These are phyloP conservation scores for Daldinia sp. DNA, from an alignment of 2,329 filamentous ascomycete genomes.

Conservation along the genomic window DNA sequence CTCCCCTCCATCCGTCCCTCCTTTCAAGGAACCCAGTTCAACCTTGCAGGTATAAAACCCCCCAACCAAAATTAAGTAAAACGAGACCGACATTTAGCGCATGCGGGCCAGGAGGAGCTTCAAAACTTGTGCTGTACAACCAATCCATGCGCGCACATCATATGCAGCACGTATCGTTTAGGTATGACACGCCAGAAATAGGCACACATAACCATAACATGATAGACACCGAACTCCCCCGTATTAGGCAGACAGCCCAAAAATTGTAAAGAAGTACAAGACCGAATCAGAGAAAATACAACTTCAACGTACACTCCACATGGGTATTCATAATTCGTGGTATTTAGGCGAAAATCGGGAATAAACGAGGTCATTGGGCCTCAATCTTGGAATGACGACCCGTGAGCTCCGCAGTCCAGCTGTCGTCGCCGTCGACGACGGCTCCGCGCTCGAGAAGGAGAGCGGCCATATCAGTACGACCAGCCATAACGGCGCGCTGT, in stretches of 20 bases:
- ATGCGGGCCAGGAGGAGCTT: conserved; percentile 25
- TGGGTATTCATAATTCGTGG: conserved; percentile 4
- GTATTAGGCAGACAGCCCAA: conserved; percentile 22
- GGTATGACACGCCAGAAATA: conserved; percentile 12
- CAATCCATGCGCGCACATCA: conserved; percentile 20
- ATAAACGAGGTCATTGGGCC: conserved; percentile 8
- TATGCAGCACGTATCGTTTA: conserved; percentile 15
- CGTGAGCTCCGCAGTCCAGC: conserved; percentile 32
- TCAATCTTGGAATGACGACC: conserved; percentile 34
- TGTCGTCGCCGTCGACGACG: conserved; percentile 41
- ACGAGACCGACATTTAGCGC: conserved; percentile 13
- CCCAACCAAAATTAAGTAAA: conserved; percentile 17
- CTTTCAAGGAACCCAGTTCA: conserved; percentile 9
- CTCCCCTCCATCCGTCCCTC: conserved; percentile 2
- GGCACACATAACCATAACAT: conserved; percentile 13
- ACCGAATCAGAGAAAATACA: conserved; percentile 9
- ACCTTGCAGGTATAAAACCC: conserved; percentile 30
- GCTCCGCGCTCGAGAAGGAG: conserved; percentile 46
- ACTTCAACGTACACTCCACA: conserved; percentile 27
- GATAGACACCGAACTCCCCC: conserved; percentile 19
- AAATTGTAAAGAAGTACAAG: conserved; percentile 10
- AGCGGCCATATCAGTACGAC: conserved; percentile 47
- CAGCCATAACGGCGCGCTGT: conserved; percentile 45
- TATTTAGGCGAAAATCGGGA: neutral
- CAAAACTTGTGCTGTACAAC: conserved; percentile 33